Conservation (phyloP, 495 filamentous ascomycete species). For the Penicillium goetzii region DNA sequence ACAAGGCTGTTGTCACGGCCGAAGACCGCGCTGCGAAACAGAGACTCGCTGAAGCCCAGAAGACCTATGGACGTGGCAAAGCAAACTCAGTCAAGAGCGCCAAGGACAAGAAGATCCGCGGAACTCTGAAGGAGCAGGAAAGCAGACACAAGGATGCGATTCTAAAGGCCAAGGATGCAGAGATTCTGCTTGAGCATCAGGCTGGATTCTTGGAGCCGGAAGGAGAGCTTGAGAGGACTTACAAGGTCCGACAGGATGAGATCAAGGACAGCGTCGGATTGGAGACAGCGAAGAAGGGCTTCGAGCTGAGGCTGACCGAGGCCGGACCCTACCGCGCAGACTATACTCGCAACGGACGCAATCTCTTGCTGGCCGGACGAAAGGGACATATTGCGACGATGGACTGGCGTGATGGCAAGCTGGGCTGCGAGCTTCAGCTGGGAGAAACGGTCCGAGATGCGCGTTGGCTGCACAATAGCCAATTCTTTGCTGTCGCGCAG, state of each 20-base stretch:
- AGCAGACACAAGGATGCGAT: constrained; percentile 78
- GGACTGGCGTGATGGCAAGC: constrained; percentile 91
- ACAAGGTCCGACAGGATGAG: constrained; percentile 89
- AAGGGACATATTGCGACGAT: constrained; percentile 96
- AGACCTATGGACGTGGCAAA: constrained; percentile 81
- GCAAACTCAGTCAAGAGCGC: constrained; percentile 59
- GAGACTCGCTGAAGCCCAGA: constrained; percentile 64
- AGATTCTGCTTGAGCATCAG: constrained; percentile 90
- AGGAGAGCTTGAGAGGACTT: constrained; percentile 84
- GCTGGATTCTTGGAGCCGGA: constrained; percentile 88
- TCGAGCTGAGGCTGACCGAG: constrained; percentile 81
- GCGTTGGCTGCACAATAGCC: constrained; percentile 93
- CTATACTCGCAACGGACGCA: constrained; percentile 85
- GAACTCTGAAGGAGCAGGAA: constrained; percentile 77
- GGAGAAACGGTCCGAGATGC: constrained; percentile 87
- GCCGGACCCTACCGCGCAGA: constrained; percentile 86
- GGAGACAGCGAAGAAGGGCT: constrained; percentile 86
- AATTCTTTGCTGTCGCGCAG: constrained; percentile 95
- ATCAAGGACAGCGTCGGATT: constrained; percentile 72
- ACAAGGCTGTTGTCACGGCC: constrained; percentile 38
- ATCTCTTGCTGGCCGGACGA: constrained; percentile 80
- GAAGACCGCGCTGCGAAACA: constrained; percentile 45
- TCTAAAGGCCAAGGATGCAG: constrained; percentile 85
- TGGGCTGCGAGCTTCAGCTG: constrained; percentile 89
- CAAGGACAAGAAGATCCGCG: constrained; percentile 86